These are phyloP conservation scores for Neonectria coccinea DNA, from an alignment of 2,329 filamentous ascomycete species.

Conservation along the genomic window DNA sequence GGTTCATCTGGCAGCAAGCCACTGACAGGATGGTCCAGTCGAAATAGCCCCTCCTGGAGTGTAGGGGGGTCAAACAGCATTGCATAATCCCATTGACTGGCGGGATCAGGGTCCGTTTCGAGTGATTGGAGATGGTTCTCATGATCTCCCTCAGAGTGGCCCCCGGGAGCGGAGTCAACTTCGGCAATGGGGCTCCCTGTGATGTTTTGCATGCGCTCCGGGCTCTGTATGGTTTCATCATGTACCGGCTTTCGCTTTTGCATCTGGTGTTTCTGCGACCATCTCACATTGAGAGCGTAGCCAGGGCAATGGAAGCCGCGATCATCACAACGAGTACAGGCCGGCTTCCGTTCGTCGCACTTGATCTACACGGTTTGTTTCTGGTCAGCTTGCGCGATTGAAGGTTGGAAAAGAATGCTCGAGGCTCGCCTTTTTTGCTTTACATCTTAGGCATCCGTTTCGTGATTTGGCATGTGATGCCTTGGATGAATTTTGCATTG, in stretches of 20 bases:
- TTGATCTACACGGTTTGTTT: slow-evolving; percentile 29
- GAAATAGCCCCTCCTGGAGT: slow-evolving; percentile 7
- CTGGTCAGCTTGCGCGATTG: neutral
- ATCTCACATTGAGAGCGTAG: slow-evolving; percentile 40
- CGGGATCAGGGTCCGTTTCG: slow-evolving; percentile 4
- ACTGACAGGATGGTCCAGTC: slow-evolving; percentile 4
- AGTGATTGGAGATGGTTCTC: neutral
- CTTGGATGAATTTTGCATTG: slow-evolving; percentile 14
- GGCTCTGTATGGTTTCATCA: neutral
- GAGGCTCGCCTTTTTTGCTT: slow-evolving; percentile 26
- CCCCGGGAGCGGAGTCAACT: neutral
- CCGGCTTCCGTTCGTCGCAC: slow-evolving; percentile 39
- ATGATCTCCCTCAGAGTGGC: neutral
- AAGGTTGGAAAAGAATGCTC: too few species aligned
- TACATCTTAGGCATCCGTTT: slow-evolving; percentile 22
- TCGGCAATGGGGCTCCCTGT: neutral
- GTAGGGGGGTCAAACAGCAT: slow-evolving; percentile 2
- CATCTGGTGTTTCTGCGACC: slow-evolving; percentile 39
- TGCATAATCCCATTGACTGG: slow-evolving; percentile 16
- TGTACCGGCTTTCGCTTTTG: neutral
- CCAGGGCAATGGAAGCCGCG: slow-evolving; percentile 38
- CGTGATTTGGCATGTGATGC: slow-evolving; percentile 18
- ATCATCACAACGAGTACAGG: slow-evolving; percentile 36
- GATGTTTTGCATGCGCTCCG: neutral
- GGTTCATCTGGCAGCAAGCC: neutral